Evolutionary conservation across 441 rosid species (phyloP).

Genomic region (Gossypium trilobum): DNA sequence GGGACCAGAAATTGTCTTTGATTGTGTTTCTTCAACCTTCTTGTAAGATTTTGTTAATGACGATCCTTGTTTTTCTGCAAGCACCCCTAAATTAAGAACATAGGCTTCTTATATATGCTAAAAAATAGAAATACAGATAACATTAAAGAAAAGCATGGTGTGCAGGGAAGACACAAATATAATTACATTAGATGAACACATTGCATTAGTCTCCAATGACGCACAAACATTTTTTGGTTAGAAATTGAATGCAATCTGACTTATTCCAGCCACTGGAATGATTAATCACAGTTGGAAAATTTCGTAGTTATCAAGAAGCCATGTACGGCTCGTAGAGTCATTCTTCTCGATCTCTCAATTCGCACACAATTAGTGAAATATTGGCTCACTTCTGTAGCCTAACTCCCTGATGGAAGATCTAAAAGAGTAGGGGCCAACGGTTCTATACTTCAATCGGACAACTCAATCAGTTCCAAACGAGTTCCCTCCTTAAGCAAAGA

Average conservation of each 20-base stretch:
- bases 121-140: background rate
- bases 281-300: background rate
- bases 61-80: constrained; percentile 39
- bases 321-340: background rate
- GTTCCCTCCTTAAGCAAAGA: background rate
- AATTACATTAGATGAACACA: background rate
- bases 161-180: background rate
- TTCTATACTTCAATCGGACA: background rate
- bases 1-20: constrained; percentile 30
- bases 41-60: constrained; percentile 29
- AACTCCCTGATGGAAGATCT: background rate
- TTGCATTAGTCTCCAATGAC: background rate
- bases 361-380: background rate
- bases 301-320: background rate
- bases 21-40: constrained; percentile 38
- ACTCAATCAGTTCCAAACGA: background rate
- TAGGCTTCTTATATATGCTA: constrained; percentile 3
- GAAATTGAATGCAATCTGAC: background rate
- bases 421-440: background rate
- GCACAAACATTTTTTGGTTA: background rate
- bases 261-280: background rate
- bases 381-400: background rate
- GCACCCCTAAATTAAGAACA: constrained; percentile 22
- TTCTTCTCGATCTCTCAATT: background rate
- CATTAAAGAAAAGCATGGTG: background rate